Evolutionary conservation across 1,284 basidiomycete species (phyloP), one percentile per base, ranked within the genome.

Genomic region (Malassezia japonica): DNA sequence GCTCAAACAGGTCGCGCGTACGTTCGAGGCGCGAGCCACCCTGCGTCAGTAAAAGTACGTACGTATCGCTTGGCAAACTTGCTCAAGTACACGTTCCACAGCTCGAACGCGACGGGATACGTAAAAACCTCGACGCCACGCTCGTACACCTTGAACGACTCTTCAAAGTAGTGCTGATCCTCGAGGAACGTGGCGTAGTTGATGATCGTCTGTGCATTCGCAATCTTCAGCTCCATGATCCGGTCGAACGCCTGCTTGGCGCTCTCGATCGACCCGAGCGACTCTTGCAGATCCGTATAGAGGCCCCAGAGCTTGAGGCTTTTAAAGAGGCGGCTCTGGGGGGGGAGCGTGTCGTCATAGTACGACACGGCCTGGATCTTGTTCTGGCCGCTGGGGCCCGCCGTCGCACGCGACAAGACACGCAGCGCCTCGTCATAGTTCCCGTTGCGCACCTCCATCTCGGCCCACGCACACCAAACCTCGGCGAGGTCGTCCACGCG

Each of bases 401-500:
- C 55, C 9, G 89, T 82, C 1, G 90, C 94, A n/a, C 91, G 81
- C 71, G 94, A 88, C 89, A 98, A 89, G 21, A 95, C 83, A 18
- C 85, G 81, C 59, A 94, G 82, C 2, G 90, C 89, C 61, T 95
- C 90, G 57, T 95, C 90, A 64, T 92, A 96, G 70, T 95, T 91
- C 60, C 90, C 91, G 69, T 92, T 85, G 31, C 94, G 81, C 40
- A 98, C 79, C 74, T 99, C 94, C 85, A 98, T 84, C 75, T 98
- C 92, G 8, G 94, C 84, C 92, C 92, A 98, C 74, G 95, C 90
- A 72, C 89, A 94, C 94, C 94, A 99, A 13, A 96, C 81, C 74
- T 98, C 94, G 0, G 94, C 94, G 27, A 99, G 79, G 69, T 99
- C 94, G 72, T 99, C 94, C 4, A 99, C 91, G n/a, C 82, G 78